phyloP scores from a whole-genome alignment of 225 moss, liverwort and hornwort species.

The Polytrichum commune region DNA sequence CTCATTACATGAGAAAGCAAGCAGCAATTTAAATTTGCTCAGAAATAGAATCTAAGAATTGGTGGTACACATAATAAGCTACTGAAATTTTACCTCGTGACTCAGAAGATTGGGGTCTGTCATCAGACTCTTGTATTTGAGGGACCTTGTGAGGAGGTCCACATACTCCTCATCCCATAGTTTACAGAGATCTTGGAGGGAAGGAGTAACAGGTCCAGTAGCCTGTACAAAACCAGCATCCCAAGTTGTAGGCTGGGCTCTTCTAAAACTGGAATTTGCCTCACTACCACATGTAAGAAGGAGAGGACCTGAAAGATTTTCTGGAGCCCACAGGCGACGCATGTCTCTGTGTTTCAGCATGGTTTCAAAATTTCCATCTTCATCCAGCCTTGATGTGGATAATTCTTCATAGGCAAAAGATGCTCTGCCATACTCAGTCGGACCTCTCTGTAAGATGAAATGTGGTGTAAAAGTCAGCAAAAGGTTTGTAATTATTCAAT shows the following conservation, averaged over 20 bases:
- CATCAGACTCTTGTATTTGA: conserved; percentile 53
- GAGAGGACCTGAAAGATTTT: conserved; percentile 34
- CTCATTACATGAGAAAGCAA: too few relatives aligned
- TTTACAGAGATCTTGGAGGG: conserved; percentile 51
- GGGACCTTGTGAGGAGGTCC: conserved; percentile 51
- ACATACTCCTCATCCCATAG: conserved; percentile 47
- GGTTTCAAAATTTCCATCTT: conserved; percentile 27
- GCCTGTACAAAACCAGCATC: conserved; percentile 32
- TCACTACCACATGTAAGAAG: conserved; percentile 29
- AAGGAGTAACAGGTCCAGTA: conserved; percentile 21
- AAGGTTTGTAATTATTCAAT: background rate
- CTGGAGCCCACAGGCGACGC: conserved; percentile 41
- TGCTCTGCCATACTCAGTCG: conserved; percentile 25
- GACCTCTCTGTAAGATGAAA: conserved; percentile 12
- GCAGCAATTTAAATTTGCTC: too few relatives aligned
- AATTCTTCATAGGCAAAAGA: conserved; percentile 26
- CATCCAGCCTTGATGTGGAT: conserved; percentile 5
- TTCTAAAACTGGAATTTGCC: conserved; percentile 37
- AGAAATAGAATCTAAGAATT: too few relatives aligned
- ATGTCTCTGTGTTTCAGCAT: conserved; percentile 38
- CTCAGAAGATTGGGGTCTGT: conserved; percentile 36
- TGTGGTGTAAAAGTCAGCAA: background rate
- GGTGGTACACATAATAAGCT: too few relatives aligned
- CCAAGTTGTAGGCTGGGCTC: conserved; percentile 38
- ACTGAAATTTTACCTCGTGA: conserved; percentile 32